Percentiles rank a stretch among this genome's conserved stretches.
phyloP scores from a whole-genome alignment of 495 filamentous ascomycete species.

The Physcia stellaris region DNA sequence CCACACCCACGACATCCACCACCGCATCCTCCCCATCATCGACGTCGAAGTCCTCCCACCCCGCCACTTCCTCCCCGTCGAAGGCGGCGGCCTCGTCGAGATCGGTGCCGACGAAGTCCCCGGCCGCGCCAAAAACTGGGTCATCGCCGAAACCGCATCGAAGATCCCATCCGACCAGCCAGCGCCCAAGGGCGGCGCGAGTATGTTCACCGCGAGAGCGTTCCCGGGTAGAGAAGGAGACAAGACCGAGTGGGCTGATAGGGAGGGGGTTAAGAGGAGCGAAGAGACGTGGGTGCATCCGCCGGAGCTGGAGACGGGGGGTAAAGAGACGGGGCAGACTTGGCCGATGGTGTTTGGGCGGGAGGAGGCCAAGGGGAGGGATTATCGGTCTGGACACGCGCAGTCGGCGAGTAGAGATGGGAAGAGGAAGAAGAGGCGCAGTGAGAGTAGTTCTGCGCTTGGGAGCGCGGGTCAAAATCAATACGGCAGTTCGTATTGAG shows the following conservation, averaged over 20 bases:
- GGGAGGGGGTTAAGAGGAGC: constrained; percentile 23
- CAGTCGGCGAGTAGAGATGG: constrained; percentile 4
- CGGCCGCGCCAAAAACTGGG: constrained; percentile 18
- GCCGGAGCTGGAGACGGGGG: constrained; percentile 20
- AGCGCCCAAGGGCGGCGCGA: constrained; percentile 16
- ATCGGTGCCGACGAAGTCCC: constrained; percentile 16
- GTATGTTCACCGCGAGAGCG: constrained; percentile 13
- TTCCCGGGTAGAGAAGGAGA: constrained; percentile 16
- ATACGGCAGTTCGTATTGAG: too few species aligned
- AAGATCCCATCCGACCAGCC: constrained; percentile 26
- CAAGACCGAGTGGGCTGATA: constrained; percentile 14
- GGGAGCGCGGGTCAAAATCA: too few species aligned
- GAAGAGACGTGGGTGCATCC: constrained; percentile 26
- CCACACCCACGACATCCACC: constrained; percentile 39
- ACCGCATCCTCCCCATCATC: constrained; percentile 37
- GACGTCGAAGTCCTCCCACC: constrained; percentile 31
- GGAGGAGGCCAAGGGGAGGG: not conserved
- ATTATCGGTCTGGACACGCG: too few species aligned
- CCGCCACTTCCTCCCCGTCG: constrained; percentile 20
- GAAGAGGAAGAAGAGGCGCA: not conserved
- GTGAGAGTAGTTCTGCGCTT: constrained; percentile 2
- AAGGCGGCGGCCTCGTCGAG: constrained; percentile 19
- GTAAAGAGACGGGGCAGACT: constrained; percentile 19
- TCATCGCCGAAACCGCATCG: constrained; percentile 20
- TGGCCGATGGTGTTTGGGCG: constrained; percentile 18